Evolutionary conservation across 2,329 filamentous ascomycete genomes (phyloP), one percentile per base, ranked within the genome.

Genomic region (Claviceps citrina): DNA sequence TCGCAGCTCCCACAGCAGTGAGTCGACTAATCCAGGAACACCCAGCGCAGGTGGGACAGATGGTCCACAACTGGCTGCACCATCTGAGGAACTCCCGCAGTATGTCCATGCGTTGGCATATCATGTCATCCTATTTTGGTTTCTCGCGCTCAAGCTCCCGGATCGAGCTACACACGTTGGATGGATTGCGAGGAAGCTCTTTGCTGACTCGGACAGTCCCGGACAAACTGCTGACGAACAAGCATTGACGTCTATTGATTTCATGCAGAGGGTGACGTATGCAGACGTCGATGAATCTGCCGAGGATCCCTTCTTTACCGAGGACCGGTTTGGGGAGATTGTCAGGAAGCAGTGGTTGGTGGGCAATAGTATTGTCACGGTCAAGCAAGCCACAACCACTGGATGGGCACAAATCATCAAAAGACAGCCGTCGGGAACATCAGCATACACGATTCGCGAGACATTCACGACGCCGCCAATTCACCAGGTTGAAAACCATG

Each of bases 61-160:
- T 22, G 45, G 51, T 7, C 52, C 48, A 36, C 52, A 54, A 3
- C 58, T 78, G 7, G 47, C 50, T 8, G 53, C 47, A 31, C 53
- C 54, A 5, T 60, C 78, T 6, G 82, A 91, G 45, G 84, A 91
- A 47, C 68, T 94, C 37, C 86, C 87, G 4, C 83, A 91, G 58
- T 98, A 98, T 56, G 84, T 98, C 20, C 91, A 93, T 57, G 83
- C 86, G 2, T 66, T 96, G 39, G 89, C 89, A 7, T 94, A 94
- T 55, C 87, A 96, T 56, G 85, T 94, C 50, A 87, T 98, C 48
- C 81, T 86, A 2, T 95, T 93, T 55, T 98, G 91, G 91, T 98
- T 96, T 56, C 70, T 98, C 49, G 83, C 86, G 1, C 59, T 98
- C 50, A 89, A 85, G 53, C 70, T 94, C 38, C 75, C 80, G 28